Percentiles rank a stretch among this genome's conserved stretches.
Conservation (phyloP, 2,329 filamentous ascomycete genomes). For the Neoscytalidium dimidiatum region DNA sequence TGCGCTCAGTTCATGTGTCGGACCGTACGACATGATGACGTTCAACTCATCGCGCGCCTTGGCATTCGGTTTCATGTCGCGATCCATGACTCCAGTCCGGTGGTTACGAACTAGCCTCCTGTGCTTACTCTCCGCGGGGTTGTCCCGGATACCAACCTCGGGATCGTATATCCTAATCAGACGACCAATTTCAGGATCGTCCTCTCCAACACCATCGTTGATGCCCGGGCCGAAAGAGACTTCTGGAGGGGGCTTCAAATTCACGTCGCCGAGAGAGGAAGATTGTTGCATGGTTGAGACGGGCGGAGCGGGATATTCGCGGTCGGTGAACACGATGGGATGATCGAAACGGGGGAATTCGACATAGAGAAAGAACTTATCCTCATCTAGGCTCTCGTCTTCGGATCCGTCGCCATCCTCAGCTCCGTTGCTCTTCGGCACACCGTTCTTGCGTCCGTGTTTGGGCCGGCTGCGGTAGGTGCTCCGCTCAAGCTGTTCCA, state of each 20-base stretch:
- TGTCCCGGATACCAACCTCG: constrained; percentile 84
- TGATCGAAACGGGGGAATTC: constrained; percentile 96
- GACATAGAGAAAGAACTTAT: constrained; percentile 80
- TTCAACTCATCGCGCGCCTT: constrained; percentile 93
- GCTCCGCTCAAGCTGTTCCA: constrained; percentile 65
- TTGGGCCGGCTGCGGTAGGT: constrained; percentile 33
- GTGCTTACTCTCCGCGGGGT: constrained; percentile 94
- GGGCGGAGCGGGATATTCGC: constrained; percentile 85
- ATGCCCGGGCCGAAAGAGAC: constrained; percentile 91
- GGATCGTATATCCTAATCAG: constrained; percentile 90
- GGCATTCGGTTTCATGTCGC: constrained; percentile 93
- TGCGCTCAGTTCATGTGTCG: constrained; percentile 81
- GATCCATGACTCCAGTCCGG: constrained; percentile 89
- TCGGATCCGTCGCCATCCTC: constrained; percentile 34
- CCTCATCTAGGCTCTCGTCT: constrained; percentile 51
- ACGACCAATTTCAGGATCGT: constrained; percentile 56
- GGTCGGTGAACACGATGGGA: constrained; percentile 90
- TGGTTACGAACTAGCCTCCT: constrained; percentile 87
- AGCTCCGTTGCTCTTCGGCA: constrained; percentile 39
- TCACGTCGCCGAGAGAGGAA: constrained; percentile 66
- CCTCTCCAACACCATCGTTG: constrained; percentile 61
- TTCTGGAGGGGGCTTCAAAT: constrained; percentile 79
- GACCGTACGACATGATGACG: constrained; percentile 83
- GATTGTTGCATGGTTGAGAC: constrained; percentile 73
- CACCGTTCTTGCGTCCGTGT: constrained; percentile 29